Conservation (phyloP, 2,329 filamentous ascomycete genomes). For the Aurifilum marmelostoma region DNA sequence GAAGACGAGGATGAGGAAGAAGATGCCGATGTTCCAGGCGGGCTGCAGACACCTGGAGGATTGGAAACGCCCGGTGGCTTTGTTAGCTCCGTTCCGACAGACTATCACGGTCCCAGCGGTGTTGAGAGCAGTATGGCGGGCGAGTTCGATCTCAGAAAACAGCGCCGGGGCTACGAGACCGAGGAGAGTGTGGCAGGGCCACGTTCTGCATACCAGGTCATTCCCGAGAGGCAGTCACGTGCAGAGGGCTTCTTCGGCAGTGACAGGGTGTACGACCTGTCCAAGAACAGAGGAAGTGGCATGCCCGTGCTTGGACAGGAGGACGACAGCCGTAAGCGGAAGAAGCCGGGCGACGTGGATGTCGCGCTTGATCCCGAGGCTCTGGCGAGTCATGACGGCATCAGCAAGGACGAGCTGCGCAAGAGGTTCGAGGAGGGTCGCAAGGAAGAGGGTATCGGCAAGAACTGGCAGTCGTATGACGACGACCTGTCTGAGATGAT, state of each 20-base stretch:
- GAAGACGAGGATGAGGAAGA: slow-evolving; percentile 72
- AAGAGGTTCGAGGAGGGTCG: slow-evolving; percentile 77
- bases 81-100: slow-evolving; percentile 78
- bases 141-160: slow-evolving; percentile 90
- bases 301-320: slow-evolving; percentile 80
- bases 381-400: slow-evolving; percentile 71
- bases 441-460: slow-evolving; percentile 66
- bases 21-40: slow-evolving; percentile 64
- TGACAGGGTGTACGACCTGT: slow-evolving; percentile 88
- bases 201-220: slow-evolving; percentile 82
- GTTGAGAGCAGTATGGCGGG: slow-evolving; percentile 75
- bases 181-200: slow-evolving; percentile 74
- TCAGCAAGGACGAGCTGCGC: slow-evolving; percentile 83
- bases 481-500: slow-evolving; percentile 97
- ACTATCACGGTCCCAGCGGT: slow-evolving; percentile 70
- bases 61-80: slow-evolving; percentile 82
- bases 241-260: slow-evolving; percentile 95
- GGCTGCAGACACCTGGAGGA: slow-evolving; percentile 74
- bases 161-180: slow-evolving; percentile 81
- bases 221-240: slow-evolving; percentile 84
- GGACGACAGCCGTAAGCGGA: slow-evolving; percentile 78
- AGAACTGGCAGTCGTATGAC: slow-evolving; percentile 70
- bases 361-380: slow-evolving; percentile 88
- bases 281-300: slow-evolving; percentile 52
- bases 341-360: slow-evolving; percentile 95